These are phyloP conservation scores for Claviceps sp. DNA, from an alignment of 2,329 filamentous ascomycete genomes.

Conservation along the genomic window DNA sequence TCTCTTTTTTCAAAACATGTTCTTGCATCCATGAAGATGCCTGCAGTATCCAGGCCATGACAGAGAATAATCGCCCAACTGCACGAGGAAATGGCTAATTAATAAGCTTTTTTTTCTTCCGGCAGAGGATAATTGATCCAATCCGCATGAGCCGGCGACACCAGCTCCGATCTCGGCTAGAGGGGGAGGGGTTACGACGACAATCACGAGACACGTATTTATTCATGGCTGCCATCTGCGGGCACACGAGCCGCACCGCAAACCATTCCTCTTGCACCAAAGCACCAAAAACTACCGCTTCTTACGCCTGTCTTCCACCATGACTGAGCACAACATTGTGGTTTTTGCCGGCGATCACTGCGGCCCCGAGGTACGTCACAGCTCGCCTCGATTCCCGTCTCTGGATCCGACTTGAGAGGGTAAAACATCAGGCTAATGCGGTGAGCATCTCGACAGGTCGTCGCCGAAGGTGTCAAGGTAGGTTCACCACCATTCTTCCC, in stretches of 20 bases:
- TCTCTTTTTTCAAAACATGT: neutral
- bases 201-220: neutral
- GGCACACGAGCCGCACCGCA: neutral
- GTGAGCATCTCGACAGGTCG: conserved; percentile 38
- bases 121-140: too few species aligned
- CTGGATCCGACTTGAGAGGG: conserved; percentile 7
- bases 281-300: neutral
- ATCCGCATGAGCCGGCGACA: neutral
- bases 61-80: neutral
- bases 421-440: conserved; percentile 9
- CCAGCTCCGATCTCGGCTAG: conserved; percentile 6
- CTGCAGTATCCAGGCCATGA: neutral
- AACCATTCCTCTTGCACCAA: neutral
- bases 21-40: neutral
- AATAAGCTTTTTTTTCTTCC: neutral
- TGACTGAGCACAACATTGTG: conserved; percentile 62
- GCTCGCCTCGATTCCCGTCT: conserved; percentile 6
- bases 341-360: conserved; percentile 73
- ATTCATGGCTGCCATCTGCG: neutral
- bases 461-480: conserved; percentile 75
- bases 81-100: neutral
- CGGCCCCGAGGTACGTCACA: conserved; percentile 57
- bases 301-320: conserved; percentile 16
- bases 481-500: neutral
- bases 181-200: conserved; percentile 4